Base-by-base conservation (phyloP, 768 basidiomycete genomes). In the Rickenella mellea region DNA sequence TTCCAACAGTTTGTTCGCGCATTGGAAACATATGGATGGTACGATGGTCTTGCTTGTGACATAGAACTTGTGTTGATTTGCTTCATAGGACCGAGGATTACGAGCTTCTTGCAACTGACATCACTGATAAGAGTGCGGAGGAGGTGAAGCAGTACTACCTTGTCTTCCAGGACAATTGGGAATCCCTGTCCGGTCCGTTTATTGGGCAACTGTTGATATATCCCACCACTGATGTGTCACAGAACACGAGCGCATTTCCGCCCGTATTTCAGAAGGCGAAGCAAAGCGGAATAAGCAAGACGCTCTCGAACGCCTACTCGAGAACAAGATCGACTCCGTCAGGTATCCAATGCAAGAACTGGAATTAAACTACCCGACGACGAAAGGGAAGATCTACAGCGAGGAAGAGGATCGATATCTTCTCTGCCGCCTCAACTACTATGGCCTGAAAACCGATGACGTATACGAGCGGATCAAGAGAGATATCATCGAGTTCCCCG, bases 341-440 rank as follows among this genome's bases (percentile, higher is more conserved):
- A 70, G 75, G 28, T 90, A 83, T 60, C 96, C 96, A 1, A 91
- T 98, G 82, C 94, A 98, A 59, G 93, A 96, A 60, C 79, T 99
- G 37, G 87, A 94, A 61, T 78, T 98, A 40, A 85, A 87, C 59
- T 97, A 98, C 52, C 90, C 89, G 1, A 85, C 85, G 24, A 94
- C 92, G 27, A 97, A 97, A 61, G 94, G 92, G 46, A 97, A 97
- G 55, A 84, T 91, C 5, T 99, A 94, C 61, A 84, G 76, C 20
- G 96, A 99, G 49, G 96, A 98, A 56, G 96, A 98, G 56, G 96
- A 98, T 53, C 73, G 94, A 14, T 99, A 97, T 66, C 72, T 98
- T 9, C 74, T 98, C 28, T 91, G 88, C 55, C 78, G 92, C 20
- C 63, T 98, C 48, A 78, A 80, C 57, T 78, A 94, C 62, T 93